phyloP scores from a whole-genome alignment of 441 rosid species.

The Capsella rubella region DNA sequence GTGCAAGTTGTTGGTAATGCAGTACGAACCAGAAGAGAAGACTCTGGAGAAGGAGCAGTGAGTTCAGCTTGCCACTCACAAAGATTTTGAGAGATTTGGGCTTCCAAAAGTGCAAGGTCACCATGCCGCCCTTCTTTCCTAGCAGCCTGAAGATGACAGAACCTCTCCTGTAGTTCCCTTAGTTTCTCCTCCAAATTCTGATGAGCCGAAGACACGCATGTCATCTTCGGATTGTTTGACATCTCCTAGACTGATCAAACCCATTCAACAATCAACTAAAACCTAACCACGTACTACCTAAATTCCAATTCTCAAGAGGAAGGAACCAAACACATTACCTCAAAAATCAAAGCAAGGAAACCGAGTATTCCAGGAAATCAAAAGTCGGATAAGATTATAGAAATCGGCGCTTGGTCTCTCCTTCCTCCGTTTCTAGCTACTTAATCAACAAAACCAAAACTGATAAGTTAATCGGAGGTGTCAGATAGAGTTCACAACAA shows the following conservation, averaged over 20 bases:
- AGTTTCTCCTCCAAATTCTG: constrained; percentile 64
- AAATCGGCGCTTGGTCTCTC: background rate
- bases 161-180: constrained; percentile 62
- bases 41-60: constrained; percentile 64
- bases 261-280: constrained; percentile 2
- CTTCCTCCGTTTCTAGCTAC: background rate
- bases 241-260: constrained; percentile 40
- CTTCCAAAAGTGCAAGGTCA: constrained; percentile 66
- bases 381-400: background rate
- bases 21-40: constrained; percentile 56
- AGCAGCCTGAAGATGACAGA: constrained; percentile 66
- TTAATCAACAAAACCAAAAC: too few relatives aligned
- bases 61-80: constrained; percentile 83
- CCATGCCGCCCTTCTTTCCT: constrained; percentile 60
- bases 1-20: background rate
- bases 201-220: constrained; percentile 58
- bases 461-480: too few relatives aligned
- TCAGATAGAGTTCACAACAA: too few relatives aligned
- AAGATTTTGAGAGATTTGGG: constrained; percentile 68
- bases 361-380: background rate
- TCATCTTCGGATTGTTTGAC: constrained; percentile 55
- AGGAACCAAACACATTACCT: constrained; percentile 16
- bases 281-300: background rate
- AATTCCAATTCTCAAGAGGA: background rate
- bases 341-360: constrained; percentile 6